Evolutionary conservation across 768 basidiomycete species (phyloP).

Genomic region (Hemileccinum impolitum): DNA sequence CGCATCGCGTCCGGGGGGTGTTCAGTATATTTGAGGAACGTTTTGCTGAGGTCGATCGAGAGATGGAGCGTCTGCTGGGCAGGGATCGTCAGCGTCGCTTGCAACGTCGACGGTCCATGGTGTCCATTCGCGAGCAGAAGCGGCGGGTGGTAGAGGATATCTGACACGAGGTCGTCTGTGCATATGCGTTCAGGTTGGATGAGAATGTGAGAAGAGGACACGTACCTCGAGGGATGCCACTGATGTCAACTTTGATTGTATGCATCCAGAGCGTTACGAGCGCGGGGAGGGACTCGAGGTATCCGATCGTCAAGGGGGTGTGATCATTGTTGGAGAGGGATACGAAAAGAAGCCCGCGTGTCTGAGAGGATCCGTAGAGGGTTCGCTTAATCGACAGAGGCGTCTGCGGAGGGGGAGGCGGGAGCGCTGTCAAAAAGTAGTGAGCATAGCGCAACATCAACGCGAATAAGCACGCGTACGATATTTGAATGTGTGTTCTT

Average conservation of each 20-base stretch:
- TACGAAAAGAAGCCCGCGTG: conserved; percentile 68
- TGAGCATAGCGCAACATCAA: neutral
- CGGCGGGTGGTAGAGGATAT: conserved; percentile 57
- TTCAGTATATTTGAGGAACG: conserved; percentile 90
- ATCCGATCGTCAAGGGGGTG: conserved; percentile 45
- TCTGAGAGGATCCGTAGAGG: conserved; percentile 72
- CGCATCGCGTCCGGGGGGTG: conserved; percentile 94
- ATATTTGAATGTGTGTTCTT: conserved; percentile 50
- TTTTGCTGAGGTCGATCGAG: conserved; percentile 72
- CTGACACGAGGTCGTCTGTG: conserved; percentile 60
- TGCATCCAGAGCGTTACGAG: conserved; percentile 85
- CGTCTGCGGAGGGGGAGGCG: conserved; percentile 38
- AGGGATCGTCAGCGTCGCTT: conserved; percentile 69
- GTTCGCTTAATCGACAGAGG: conserved; percentile 63
- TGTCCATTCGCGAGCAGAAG: conserved; percentile 15
- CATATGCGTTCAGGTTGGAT: neutral
- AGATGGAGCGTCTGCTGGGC: conserved; percentile 60
- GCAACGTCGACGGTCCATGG: conserved; percentile 60
- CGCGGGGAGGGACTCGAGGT: conserved; percentile 94
- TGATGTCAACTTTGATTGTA: conserved; percentile 55
- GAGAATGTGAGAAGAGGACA: neutral
- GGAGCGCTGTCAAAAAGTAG: conserved; percentile 32
- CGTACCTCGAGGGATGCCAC: conserved; percentile 48
- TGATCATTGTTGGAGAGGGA: conserved; percentile 56
- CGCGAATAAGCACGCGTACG: conserved; percentile 41